phyloP scores from a whole-genome alignment of 257 asterid genomes.

The Gentiana straminea region DNA sequence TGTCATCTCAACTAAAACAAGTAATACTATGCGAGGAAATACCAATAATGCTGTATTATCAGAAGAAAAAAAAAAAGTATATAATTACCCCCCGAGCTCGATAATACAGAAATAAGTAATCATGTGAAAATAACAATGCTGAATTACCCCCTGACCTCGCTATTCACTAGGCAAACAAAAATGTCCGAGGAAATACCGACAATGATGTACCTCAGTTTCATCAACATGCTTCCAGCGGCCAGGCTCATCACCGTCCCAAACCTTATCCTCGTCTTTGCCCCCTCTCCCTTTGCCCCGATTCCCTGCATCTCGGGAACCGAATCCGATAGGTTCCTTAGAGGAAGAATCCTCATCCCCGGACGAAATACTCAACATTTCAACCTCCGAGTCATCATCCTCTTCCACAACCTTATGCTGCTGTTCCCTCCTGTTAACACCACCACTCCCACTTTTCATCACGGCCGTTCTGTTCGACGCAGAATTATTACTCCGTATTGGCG shows the following conservation, averaged over 20 bases:
- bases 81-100: no score
- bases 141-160: no score
- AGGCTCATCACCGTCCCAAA: conserved; percentile 91
- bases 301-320: conserved; percentile 30
- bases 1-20: no score
- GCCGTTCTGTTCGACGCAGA: conserved; percentile 7
- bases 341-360: conserved; percentile 80
- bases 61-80: no score
- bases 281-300: conserved; percentile 18
- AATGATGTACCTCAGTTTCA: conserved; percentile 64
- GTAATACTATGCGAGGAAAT: no score
- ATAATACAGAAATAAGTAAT: no score
- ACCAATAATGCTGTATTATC: no score
- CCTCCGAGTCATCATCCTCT: conserved; percentile 93
- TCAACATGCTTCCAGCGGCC: conserved; percentile 84
- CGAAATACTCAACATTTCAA: conserved; percentile 92
- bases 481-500: conserved; percentile 16
- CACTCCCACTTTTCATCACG: conserved; percentile 25
- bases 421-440: conserved; percentile 19
- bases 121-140: no score
- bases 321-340: conserved; percentile 41
- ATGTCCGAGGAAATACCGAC: neutral
- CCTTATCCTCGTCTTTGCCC: conserved; percentile 53
- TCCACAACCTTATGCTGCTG: conserved; percentile 34
- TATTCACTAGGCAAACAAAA: neutral